These are phyloP conservation scores for Phytophthora macrochlamydospora DNA, from an alignment of 352 stramenopile genomes.

Conservation along the genomic window DNA sequence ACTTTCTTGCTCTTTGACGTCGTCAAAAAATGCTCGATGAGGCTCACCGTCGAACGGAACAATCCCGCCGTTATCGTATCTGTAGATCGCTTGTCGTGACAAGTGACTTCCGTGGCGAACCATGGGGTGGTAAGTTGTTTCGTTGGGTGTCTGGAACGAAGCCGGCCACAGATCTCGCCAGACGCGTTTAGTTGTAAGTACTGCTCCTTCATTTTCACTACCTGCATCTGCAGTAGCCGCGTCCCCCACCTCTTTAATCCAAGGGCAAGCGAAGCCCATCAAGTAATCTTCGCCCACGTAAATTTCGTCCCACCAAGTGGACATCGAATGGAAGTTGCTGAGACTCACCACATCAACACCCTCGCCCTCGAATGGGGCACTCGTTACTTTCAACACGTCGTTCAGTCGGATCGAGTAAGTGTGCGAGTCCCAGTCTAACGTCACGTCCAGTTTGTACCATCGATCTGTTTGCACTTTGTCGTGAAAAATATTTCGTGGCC, in stretches of 20 bases:
- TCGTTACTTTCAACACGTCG: slow-evolving; percentile 81
- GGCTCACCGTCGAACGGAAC: slow-evolving; percentile 86
- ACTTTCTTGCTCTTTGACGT: slow-evolving; percentile 61
- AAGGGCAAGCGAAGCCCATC: slow-evolving; percentile 91
- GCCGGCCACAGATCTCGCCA: slow-evolving; percentile 67
- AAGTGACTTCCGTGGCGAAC: slow-evolving; percentile 87
- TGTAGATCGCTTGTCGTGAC: slow-evolving; percentile 77
- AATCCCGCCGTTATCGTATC: slow-evolving; percentile 75
- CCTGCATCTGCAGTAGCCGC: slow-evolving; percentile 11
- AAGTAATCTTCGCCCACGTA: slow-evolving; percentile 93
- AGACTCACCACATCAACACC: slow-evolving; percentile 68
- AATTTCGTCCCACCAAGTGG: slow-evolving; percentile 96
- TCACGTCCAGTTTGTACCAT: slow-evolving; percentile 97
- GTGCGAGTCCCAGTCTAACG: slow-evolving; percentile 82
- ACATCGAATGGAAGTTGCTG: slow-evolving; percentile 82
- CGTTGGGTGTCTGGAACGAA: slow-evolving; percentile 24
- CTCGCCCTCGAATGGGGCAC: slow-evolving; percentile 56
- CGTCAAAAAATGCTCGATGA: slow-evolving; percentile 83
- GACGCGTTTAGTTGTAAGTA: slow-evolving; percentile 49
- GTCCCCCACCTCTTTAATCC: slow-evolving; percentile 13
- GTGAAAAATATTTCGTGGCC: slow-evolving; percentile 54
- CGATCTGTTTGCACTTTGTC: slow-evolving; percentile 59
- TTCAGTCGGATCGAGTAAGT: slow-evolving; percentile 92
- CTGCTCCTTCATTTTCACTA: slow-evolving; percentile 24
- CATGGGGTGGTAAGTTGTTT: slow-evolving; percentile 73